phyloP scores from a whole-genome alignment of 2,329 filamentous ascomycete species.

The Neophaeococcomyces aloes region DNA sequence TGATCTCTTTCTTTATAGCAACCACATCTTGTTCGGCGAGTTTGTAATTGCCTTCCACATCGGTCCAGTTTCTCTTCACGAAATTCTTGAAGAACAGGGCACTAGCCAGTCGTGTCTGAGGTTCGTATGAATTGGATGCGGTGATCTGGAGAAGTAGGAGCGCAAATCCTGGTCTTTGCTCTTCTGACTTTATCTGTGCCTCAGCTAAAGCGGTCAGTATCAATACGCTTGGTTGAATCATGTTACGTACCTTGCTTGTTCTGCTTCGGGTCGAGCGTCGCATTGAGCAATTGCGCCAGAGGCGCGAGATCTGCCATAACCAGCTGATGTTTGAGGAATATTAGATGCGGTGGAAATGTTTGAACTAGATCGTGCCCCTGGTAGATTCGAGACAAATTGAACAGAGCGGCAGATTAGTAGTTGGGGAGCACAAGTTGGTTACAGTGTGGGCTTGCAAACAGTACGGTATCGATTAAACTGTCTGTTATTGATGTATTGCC shows the following conservation, averaged over 20 bases:
- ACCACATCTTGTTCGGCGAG: conserved; percentile 70
- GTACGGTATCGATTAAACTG: too few relatives aligned
- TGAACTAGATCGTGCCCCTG: neutral
- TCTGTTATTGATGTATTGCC: too few relatives aligned
- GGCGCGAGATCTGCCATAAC: conserved; percentile 39
- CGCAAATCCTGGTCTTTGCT: conserved; percentile 78
- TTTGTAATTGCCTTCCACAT: conserved; percentile 91
- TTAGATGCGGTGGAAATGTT: neutral
- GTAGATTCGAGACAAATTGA: neutral
- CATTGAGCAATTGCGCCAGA: conserved; percentile 75
- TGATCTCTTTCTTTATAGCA: conserved; percentile 88
- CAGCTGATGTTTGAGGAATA: neutral
- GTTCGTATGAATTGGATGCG: conserved; percentile 58
- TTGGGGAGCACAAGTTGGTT: too few relatives aligned
- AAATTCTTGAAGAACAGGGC: conserved; percentile 98
- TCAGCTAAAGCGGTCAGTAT: conserved; percentile 53
- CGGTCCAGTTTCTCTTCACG: conserved; percentile 86
- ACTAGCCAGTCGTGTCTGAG: conserved; percentile 73
- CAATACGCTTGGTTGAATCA: conserved; percentile 6
- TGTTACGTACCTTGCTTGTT: conserved; percentile 70
- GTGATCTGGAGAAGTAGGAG: conserved; percentile 83
- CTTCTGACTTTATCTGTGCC: conserved; percentile 63
- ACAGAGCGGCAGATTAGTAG: too few relatives aligned
- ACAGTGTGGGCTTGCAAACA: too few relatives aligned
- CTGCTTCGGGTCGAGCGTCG: conserved; percentile 76